These are phyloP conservation scores for Cercospora sesami DNA, from an alignment of 2,329 filamentous ascomycete species.

Conservation along the genomic window DNA sequence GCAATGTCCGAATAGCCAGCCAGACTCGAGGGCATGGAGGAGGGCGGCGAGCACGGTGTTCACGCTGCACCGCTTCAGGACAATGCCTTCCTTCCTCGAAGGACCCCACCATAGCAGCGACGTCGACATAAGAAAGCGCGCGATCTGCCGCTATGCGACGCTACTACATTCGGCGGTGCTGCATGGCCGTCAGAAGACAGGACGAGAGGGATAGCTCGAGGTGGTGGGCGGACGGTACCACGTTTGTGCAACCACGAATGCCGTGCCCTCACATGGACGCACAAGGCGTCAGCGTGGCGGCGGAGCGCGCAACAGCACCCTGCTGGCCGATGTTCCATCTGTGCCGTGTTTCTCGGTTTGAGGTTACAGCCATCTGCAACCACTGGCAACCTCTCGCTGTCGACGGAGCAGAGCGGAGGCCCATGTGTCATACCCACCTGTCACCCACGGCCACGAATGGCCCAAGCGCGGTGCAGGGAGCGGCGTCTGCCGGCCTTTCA, in stretches of 20 bases:
- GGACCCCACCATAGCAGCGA: conserved; percentile 33
- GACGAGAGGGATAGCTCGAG: background rate
- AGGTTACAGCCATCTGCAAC: background rate
- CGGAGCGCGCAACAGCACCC: conserved; percentile 1
- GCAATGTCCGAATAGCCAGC: background rate
- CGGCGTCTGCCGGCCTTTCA: conserved; percentile 15
- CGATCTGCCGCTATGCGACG: conserved; percentile 36
- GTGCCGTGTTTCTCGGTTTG: background rate
- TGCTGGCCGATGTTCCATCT: conserved; percentile 15
- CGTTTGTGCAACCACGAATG: conserved; percentile 15
- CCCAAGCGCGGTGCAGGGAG: background rate
- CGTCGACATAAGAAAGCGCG: conserved; percentile 38
- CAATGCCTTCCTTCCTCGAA: conserved; percentile 3
- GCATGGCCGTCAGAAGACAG: conserved; percentile 23
- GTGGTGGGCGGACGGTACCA: conserved; percentile 12
- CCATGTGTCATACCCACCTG: conserved; percentile 25
- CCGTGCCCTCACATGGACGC: conserved; percentile 2
- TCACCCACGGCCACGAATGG: conserved; percentile 11
- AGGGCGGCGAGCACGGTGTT: background rate
- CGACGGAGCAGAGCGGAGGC: background rate
- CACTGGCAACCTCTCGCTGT: background rate
- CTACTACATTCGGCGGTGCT: conserved; percentile 33
- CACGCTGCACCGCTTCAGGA: conserved; percentile 6
- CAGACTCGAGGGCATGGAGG: background rate
- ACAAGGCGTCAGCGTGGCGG: background rate